Base-by-base conservation (phyloP, 768 basidiomycete genomes). In the Boletellus ananas region DNA sequence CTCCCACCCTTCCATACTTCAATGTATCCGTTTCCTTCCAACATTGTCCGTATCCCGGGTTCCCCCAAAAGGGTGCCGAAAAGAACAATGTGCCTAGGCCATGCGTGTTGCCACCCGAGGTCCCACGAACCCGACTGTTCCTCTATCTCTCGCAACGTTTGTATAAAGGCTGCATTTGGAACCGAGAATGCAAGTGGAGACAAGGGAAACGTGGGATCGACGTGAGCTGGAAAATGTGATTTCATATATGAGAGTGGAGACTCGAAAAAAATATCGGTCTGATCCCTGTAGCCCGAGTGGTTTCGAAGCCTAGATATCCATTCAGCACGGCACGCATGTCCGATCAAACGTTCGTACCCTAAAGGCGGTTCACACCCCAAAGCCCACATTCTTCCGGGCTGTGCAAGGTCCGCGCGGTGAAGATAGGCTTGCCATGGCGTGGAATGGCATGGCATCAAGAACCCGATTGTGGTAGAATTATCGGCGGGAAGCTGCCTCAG, bases 361-460 rank as follows among this genome's bases (percentile, higher is more conserved):
- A 95, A 66, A 0, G 95, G 95, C 2, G 96, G 96, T 62, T 97
- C 95, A 61, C 96, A 99, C 6, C 89, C 87, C 20, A 99, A 65
- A 18, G 87, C 81, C 93, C 94, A 98, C 59, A 86, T 71, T 45
- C 72, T 69, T 8, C 80, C 79, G 2, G 56, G 57, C 12, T 72
- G 63, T 18, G 79, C 80, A 9, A 91, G 75, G 43, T 86, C 77
- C 21, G 73, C 70, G 17, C 81, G 74, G 65, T 98, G 96, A 8
- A 98, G 64, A 66, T 93, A 86, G 2, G 92, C 83, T 61, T 91
- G 87, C 72, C 90, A 93, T 6, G 95, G 95, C 1, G 90, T 91
- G 18, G 94, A 96, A 70, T 99, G 95, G 56, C 96, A 99, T 10
- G 96, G 95, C 90, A 93, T 94, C 18, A 97, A 69, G 59, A 92